Base-by-base conservation (phyloP, 257 asterid genomes). In the Solanum chaucha region DNA sequence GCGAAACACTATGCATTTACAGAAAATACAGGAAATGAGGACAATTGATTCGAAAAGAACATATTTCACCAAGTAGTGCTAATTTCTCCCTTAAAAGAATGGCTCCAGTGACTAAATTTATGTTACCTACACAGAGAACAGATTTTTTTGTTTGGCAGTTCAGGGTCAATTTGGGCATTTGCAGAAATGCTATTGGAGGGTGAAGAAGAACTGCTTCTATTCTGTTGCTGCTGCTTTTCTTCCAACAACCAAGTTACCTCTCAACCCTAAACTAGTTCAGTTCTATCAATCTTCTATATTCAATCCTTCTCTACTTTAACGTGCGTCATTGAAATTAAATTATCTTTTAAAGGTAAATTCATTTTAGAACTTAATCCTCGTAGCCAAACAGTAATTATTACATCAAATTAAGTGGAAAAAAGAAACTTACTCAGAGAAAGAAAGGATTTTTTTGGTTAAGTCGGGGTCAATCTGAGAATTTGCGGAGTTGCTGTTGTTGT, bases 401-500 rank as follows among this genome's bases (percentile, higher is more conserved):
- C 12, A 32, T 10, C 19, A 15, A 65, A 85, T 15, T 34, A 9
- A 59, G 70, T 22, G 40, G 5, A 86, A 84, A 20, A 15, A 77
- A 26, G 12, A 4, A 8, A 35, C 94, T 65, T 90, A 96, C 99
- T 96, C 95, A 3, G 97, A 72, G 87, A 93, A 92, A 19, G 95
- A 89, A 81, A 97, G 96, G 90, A 97, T 90, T 82, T 92, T 93
- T 26, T 93, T 93, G 89, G 96, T 91, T 71, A 97, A 91, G 65
- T 94, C 98, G 10, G 97, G 92, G 87, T 93, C 98, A 51, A 94
- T 89, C 75, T 90, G 93, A 3, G 93, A 92, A 64, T 93, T 92
- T 3, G 94, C 91, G 8, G 97, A 91, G 32, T 30, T 30, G 34
- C 87, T 83, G 48, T 88, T 73, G 67, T 51, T 51, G 1, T 61